A percentile compares a stretch with the other conserved stretches of the same genome.
These are phyloP conservation scores for Alectoria sarmentosa DNA, from an alignment of 495 filamentous ascomycete genomes.

Conservation along the genomic window DNA sequence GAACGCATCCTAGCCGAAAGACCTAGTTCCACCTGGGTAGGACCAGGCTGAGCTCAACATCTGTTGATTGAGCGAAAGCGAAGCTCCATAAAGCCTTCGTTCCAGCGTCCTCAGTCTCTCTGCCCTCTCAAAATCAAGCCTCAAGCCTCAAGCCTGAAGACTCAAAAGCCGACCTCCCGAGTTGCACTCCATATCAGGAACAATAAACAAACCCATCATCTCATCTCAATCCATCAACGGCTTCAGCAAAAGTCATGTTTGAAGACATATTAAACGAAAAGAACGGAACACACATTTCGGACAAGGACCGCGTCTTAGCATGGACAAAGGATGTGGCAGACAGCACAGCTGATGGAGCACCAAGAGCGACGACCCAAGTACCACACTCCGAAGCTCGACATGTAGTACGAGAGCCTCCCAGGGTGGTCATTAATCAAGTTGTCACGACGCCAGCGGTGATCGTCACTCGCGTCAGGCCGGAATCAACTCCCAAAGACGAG, in stretches of 20 bases:
- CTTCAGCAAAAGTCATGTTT: conserved; percentile 54
- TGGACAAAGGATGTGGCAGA: conserved; percentile 25
- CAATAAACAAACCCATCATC: background rate
- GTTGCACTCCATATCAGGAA: background rate
- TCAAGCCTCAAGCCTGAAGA: background rate
- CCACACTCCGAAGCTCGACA: background rate
- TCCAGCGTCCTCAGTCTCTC: background rate
- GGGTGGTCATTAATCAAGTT: conserved; percentile 30
- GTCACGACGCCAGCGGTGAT: conserved; percentile 31
- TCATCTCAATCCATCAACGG: conserved; percentile 37
- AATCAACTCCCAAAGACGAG: conserved; percentile 34
- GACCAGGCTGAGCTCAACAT: background rate
- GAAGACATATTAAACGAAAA: conserved; percentile 25
- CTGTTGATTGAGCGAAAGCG: background rate
- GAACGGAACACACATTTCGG: conserved; percentile 3
- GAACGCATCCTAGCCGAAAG: conserved; percentile 57
- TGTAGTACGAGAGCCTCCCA: conserved; percentile 21
- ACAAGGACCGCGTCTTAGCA: conserved; percentile 15
- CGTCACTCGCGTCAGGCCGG: conserved; percentile 27
- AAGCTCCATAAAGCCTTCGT: background rate
- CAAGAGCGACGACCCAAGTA: background rate
- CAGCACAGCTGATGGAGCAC: conserved; percentile 13
- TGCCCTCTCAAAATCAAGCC: conserved; percentile 30
- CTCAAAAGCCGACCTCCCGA: background rate
- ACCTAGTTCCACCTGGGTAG: conserved; percentile 37